Evolutionary conservation across 2,329 filamentous ascomycete genomes (phyloP).

Genomic region (Cladosporium sp.): DNA sequence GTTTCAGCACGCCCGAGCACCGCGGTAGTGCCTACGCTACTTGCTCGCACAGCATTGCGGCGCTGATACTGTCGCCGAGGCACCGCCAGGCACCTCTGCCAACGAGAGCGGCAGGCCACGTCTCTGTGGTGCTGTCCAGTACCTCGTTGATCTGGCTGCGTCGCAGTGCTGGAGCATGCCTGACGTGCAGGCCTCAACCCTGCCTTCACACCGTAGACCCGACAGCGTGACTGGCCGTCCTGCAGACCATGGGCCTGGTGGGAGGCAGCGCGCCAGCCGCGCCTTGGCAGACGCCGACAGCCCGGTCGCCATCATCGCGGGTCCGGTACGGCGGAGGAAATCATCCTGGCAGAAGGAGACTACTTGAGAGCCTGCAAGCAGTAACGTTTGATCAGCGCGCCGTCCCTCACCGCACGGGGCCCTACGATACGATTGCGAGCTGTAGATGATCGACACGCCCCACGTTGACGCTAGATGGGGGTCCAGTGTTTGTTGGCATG

Average conservation of each 20-base stretch:
- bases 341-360: not conserved
- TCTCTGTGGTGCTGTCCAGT: not conserved
- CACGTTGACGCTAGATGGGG: conserved; percentile 2
- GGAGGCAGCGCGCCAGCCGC: conserved; percentile 2
- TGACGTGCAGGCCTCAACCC: not conserved
- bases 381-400: not conserved
- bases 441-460: not conserved
- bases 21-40: not conserved
- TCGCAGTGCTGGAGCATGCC: not conserved
- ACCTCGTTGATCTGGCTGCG: not conserved
- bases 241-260: not conserved
- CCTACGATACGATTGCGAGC: not conserved
- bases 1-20: conserved; percentile 4
- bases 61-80: not conserved
- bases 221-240: not conserved
- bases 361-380: no score
- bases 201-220: not conserved
- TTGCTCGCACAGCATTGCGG: not conserved
- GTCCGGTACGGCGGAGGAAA: not conserved
- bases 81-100: not conserved
- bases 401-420: conserved; percentile 7
- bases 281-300: conserved; percentile 6
- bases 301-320: not conserved
- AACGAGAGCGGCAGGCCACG: not conserved
- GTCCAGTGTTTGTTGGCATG: not conserved